phyloP scores from a whole-genome alignment of 1,139 yeast species.

The Barnettozyma hawaiiensis region DNA sequence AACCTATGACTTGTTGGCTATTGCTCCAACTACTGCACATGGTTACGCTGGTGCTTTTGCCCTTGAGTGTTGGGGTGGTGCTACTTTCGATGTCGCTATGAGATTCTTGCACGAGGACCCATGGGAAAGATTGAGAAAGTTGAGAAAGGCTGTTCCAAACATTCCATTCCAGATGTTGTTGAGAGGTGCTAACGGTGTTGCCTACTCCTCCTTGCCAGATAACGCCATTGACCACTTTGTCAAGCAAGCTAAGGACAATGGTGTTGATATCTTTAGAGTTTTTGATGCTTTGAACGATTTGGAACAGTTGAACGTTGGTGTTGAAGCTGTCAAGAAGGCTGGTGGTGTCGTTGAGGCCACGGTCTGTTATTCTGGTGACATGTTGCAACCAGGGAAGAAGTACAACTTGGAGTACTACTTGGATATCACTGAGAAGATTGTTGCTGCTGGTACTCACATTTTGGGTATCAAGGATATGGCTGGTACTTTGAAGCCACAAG shows the following conservation, averaged over 20 bases:
- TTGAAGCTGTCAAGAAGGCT: slow-evolving; percentile 95
- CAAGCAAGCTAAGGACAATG: slow-evolving; percentile 86
- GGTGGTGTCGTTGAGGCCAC: slow-evolving; percentile 99
- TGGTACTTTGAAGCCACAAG: slow-evolving; percentile 94
- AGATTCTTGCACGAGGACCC: slow-evolving; percentile 98
- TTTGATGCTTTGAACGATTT: slow-evolving; percentile 96
- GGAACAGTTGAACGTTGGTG: slow-evolving; percentile 95
- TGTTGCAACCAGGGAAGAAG: slow-evolving; percentile 92
- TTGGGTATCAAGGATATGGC: slow-evolving; percentile 99
- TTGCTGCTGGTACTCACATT: slow-evolving; percentile 91
- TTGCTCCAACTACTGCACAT: slow-evolving; percentile 91
- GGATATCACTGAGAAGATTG: slow-evolving; percentile 75
- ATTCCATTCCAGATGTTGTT: slow-evolving; percentile 98
- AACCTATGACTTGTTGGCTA: slow-evolving; percentile 82
- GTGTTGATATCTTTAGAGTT: slow-evolving; percentile 96
- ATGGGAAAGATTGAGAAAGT: slow-evolving; percentile 89
- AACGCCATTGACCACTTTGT: slow-evolving; percentile 98
- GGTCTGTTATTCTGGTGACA: slow-evolving; percentile 97
- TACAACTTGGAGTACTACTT: slow-evolving; percentile 89
- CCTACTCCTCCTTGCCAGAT: slow-evolving; percentile 95
- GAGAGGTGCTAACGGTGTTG: slow-evolving; percentile 99
- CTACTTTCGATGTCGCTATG: slow-evolving; percentile 98
- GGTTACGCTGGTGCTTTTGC: slow-evolving; percentile 91
- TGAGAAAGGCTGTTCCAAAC: slow-evolving; percentile 90
- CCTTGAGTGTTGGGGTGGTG: slow-evolving; percentile 99